A percentile compares a stretch with the other conserved stretches of the same genome.
These are phyloP conservation scores for Monosporascus sp. DNA, from an alignment of 2,329 filamentous ascomycete species.

Conservation along the genomic window DNA sequence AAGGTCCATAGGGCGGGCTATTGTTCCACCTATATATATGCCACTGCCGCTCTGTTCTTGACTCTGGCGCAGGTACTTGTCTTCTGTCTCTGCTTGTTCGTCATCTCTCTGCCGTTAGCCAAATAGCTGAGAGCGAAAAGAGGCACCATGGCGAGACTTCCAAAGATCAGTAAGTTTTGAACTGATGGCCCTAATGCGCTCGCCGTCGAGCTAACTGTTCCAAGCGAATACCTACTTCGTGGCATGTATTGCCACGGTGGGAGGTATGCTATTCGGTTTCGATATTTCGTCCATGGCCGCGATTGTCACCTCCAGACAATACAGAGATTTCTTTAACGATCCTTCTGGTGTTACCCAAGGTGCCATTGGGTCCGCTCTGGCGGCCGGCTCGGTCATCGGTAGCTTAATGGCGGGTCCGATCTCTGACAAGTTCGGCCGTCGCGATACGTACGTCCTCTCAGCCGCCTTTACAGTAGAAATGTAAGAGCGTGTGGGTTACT, in stretches of 20 bases:
- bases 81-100: neutral
- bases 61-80: neutral
- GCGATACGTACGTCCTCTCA: conserved; percentile 23
- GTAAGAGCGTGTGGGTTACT: conserved; percentile 4
- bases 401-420: conserved; percentile 42
- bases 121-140: neutral
- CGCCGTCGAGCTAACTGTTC: conserved; percentile 4
- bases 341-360: conserved; percentile 42
- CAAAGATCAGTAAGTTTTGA: conserved; percentile 22
- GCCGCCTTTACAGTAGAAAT: too few relatives aligned
- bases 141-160: conserved; percentile 21
- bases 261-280: conserved; percentile 42
- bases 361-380: conserved; percentile 47
- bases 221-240: conserved; percentile 27
- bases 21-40: neutral
- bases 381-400: conserved; percentile 46
- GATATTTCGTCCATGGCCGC: conserved; percentile 55
- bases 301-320: conserved; percentile 47
- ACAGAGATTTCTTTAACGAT: conserved; percentile 47
- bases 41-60: neutral
- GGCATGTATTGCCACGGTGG: conserved; percentile 24
- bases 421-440: conserved; percentile 43
- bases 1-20: neutral
- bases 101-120: neutral
- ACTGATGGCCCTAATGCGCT: neutral